Percentiles rank a stretch among this genome's conserved stretches.
These are phyloP conservation scores for Mucor piriformis DNA, from an alignment of 371 early-diverging fungal genomes.

Conservation along the genomic window DNA sequence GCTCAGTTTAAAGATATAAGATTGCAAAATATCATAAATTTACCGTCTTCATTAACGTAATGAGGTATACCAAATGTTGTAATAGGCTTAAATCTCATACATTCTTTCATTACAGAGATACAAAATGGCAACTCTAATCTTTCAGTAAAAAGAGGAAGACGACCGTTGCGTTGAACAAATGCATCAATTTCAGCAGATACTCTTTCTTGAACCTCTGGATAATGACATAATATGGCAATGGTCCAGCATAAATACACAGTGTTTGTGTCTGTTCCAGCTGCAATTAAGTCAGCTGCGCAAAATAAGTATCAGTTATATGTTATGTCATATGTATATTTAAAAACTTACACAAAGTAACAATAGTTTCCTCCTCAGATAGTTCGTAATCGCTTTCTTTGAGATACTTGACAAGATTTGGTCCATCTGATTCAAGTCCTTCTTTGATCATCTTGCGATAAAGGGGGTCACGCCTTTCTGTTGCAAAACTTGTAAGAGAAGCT, in stretches of 20 bases:
- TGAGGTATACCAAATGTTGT: slow-evolving; percentile 18
- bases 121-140: slow-evolving; percentile 13
- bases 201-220: slow-evolving; percentile 14
- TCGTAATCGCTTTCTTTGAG: neutral
- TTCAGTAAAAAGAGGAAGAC: slow-evolving; percentile 8
- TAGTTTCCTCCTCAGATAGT: neutral
- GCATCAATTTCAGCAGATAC: slow-evolving; percentile 13
- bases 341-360: slow-evolving; percentile 7
- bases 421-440: neutral
- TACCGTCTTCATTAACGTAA: slow-evolving; percentile 12
- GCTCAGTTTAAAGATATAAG: neutral
- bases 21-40: neutral
- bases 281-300: slow-evolving; percentile 16
- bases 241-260: slow-evolving; percentile 13
- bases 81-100: slow-evolving; percentile 11
- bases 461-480: slow-evolving; percentile 3
- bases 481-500: neutral
- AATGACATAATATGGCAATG: slow-evolving; percentile 15
- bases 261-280: slow-evolving; percentile 22
- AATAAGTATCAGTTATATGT: neutral
- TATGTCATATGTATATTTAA: neutral
- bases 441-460: neutral
- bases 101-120: slow-evolving; percentile 18
- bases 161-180: slow-evolving; percentile 1
- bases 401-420: slow-evolving; percentile 4